phyloP scores from a whole-genome alignment of 1,139 yeast species.

The Kodamaea sp. region DNA sequence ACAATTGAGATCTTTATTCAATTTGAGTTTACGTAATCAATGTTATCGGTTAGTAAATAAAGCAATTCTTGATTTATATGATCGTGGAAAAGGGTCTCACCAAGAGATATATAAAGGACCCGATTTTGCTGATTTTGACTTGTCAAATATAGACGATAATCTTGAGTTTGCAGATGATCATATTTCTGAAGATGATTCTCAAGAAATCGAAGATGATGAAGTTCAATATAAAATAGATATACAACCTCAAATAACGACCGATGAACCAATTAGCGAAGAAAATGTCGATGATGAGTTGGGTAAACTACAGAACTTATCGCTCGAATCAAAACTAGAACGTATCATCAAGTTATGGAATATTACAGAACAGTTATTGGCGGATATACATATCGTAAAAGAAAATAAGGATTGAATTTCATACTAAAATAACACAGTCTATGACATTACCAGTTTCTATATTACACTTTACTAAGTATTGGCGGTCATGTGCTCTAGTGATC shows the following conservation, averaged over 20 bases:
- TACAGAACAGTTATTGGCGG: conserved; percentile 50
- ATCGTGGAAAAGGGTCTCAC: conserved; percentile 9
- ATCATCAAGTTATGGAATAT: conserved; percentile 59
- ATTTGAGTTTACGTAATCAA: conserved; percentile 51
- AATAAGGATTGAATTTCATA: conserved; percentile 15
- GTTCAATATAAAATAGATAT: conserved; percentile 1
- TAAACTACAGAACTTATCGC: conserved; percentile 24
- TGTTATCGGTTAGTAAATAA: conserved; percentile 60
- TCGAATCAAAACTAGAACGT: conserved; percentile 51
- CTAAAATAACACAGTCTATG: conserved; percentile 43
- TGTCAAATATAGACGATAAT: conserved; percentile 10
- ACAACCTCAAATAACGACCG: conserved; percentile 1
- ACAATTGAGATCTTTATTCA: conserved; percentile 48
- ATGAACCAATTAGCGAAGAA: conserved; percentile 18
- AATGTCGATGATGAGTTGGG: conserved; percentile 25
- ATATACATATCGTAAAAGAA: conserved; percentile 32
- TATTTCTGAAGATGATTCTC: conserved; percentile 10
- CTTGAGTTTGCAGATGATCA: conserved; percentile 9
- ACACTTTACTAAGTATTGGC: conserved; percentile 54
- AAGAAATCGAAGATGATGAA: too few relatives aligned
- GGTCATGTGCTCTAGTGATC: conserved; percentile 30
- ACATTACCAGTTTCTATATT: conserved; percentile 67
- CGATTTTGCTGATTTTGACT: conserved; percentile 3
- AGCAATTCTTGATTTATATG: conserved; percentile 34
- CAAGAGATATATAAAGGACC: conserved; percentile 7